phyloP scores from a whole-genome alignment of 345 rosid genomes.

The Acer campestre region DNA sequence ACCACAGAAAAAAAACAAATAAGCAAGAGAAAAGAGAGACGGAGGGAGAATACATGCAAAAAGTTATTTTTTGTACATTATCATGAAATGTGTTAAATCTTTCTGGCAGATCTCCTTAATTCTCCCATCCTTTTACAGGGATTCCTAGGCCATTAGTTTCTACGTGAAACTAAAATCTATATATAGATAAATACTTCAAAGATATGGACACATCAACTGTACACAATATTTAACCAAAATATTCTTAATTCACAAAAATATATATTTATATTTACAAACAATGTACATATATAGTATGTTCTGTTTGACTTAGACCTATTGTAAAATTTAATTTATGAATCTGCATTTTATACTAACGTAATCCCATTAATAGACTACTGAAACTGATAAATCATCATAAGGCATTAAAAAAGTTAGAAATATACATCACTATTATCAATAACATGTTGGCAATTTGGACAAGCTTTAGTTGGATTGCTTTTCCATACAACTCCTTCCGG shows the following conservation, averaged over 20 bases:
- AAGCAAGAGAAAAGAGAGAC: not conserved
- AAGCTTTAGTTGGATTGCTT: constrained; percentile 81
- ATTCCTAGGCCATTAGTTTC: not conserved
- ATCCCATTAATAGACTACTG: not conserved
- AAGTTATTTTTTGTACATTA: not conserved
- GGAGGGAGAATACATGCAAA: not conserved
- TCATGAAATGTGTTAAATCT: not conserved
- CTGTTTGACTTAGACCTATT: not conserved
- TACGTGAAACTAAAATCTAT: not conserved
- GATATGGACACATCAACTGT: not conserved
- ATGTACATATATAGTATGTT: not conserved
- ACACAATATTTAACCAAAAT: not conserved
- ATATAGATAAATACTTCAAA: not conserved
- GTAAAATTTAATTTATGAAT: not conserved
- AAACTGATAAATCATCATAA: constrained; percentile 6
- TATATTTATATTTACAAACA: not conserved
- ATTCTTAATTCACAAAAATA: not conserved
- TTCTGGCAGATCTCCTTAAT: not conserved
- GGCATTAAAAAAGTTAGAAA: constrained; percentile 13
- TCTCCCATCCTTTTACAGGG: not conserved
- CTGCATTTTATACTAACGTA: not conserved
- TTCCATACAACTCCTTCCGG: constrained; percentile 58
- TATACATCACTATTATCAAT: constrained; percentile 90
- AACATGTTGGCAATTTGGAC: constrained; percentile 75
- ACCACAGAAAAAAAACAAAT: not conserved